Evolutionary conservation across 495 filamentous ascomycete species (phyloP).

Genomic region (Hypoxylon perforatum): DNA sequence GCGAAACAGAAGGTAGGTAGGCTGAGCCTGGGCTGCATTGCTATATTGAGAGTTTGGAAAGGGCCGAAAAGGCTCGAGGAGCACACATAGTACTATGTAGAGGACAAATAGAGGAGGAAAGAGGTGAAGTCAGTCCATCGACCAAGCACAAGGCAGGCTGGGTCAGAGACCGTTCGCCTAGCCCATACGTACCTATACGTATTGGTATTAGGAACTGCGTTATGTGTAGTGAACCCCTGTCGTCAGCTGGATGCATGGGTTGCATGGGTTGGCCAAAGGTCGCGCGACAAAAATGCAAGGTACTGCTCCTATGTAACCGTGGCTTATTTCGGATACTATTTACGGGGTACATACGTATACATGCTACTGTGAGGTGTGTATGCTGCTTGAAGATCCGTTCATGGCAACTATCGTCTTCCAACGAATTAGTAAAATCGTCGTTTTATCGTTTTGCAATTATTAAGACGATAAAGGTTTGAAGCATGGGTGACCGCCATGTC

Average conservation of each 20-base stretch:
- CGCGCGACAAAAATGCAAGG: slow-evolving; percentile 39
- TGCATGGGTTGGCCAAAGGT: slow-evolving; percentile 42
- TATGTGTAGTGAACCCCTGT: slow-evolving; percentile 43
- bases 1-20: slow-evolving; percentile 42
- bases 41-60: slow-evolving; percentile 57
- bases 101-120: slow-evolving; percentile 32
- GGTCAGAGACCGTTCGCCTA: slow-evolving; percentile 31
- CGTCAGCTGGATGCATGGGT: slow-evolving; percentile 42
- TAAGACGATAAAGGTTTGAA: no score
- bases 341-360: slow-evolving; percentile 31
- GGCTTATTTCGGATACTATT: slow-evolving; percentile 37
- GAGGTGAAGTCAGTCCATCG: slow-evolving; percentile 28
- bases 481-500: no score
- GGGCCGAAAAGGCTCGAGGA: slow-evolving; percentile 45
- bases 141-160: slow-evolving; percentile 22
- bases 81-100: slow-evolving; percentile 22
- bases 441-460: no score
- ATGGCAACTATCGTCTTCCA: no score
- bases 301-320: slow-evolving; percentile 37
- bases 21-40: slow-evolving; percentile 57
- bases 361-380: neutral
- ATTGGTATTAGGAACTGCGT: slow-evolving; percentile 27
- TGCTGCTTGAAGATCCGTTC: no score
- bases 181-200: slow-evolving; percentile 31
- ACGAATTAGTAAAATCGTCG: no score